Percentiles rank a stretch among this genome's conserved stretches.
phyloP scores from a whole-genome alignment of 2,329 filamentous ascomycete species.

The Waltergamsia citrina region DNA sequence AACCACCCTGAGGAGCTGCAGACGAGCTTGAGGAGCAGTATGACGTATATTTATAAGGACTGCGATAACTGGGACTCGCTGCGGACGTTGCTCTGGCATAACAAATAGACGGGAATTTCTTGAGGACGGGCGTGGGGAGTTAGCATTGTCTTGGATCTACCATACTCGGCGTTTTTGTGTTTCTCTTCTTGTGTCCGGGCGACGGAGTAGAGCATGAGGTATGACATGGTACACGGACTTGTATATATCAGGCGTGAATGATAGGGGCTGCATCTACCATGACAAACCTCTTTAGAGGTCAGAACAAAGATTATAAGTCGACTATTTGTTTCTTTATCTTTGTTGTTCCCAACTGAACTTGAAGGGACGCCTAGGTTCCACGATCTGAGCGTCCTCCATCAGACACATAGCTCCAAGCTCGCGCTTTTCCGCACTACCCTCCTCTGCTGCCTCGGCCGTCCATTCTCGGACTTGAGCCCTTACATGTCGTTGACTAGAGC shows the following conservation, averaged over 20 bases:
- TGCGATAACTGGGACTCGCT: conserved; percentile 84
- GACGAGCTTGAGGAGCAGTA: conserved; percentile 83
- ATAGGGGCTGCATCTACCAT: too few relatives aligned
- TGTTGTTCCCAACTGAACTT: background rate
- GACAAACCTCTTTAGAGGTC: too few relatives aligned
- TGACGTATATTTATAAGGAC: conserved; percentile 94
- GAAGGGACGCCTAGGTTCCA: conserved; percentile 22
- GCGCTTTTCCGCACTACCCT: background rate
- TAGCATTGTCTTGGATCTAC: too few relatives aligned
- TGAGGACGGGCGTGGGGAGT: background rate
- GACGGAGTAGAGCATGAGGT: background rate
- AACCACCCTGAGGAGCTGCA: conserved; percentile 89
- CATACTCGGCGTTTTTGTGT: background rate
- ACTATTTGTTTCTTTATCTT: too few relatives aligned
- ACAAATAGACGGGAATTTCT: conserved; percentile 42
- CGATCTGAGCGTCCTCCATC: conserved; percentile 51
- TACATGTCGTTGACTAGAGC: conserved; percentile 4
- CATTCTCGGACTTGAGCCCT: conserved; percentile 25
- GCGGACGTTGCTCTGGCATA: conserved; percentile 78
- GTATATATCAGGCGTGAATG: too few relatives aligned
- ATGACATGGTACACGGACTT: too few relatives aligned
- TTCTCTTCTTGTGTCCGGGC: background rate
- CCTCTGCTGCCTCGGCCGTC: conserved; percentile 10
- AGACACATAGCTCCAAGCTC: conserved; percentile 29
- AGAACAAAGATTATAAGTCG: too few relatives aligned